Evolutionary conservation across 495 filamentous ascomycete genomes (phyloP).

Genomic region (Trichoderma asperelloides): DNA sequence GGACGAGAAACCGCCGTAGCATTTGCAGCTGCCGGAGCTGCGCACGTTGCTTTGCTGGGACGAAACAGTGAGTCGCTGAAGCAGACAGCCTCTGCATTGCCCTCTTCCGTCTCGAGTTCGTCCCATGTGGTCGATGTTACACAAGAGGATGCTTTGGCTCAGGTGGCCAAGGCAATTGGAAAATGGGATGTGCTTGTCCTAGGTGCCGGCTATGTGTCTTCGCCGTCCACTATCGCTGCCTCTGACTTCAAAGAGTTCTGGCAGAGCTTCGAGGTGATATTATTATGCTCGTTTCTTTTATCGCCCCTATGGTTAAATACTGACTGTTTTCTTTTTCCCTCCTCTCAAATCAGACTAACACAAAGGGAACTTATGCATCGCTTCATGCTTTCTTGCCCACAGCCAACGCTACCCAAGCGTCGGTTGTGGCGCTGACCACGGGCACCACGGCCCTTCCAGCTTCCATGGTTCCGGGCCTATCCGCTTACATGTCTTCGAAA

Average conservation of each 20-base stretch:
- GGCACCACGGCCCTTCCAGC: neutral
- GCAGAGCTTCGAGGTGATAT: neutral
- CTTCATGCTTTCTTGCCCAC: slow-evolving; percentile 1
- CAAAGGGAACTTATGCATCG: neutral
- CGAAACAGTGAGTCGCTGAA: neutral
- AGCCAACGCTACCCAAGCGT: neutral
- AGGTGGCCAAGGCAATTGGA: neutral
- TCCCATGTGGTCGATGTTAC: neutral
- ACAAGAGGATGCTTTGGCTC: neutral
- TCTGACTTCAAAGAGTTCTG: neutral
- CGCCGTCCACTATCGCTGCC: neutral
- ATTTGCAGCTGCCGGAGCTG: slow-evolving; percentile 26
- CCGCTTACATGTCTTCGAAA: slow-evolving; percentile 29
- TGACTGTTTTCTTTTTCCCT: neutral
- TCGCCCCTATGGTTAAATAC: neutral
- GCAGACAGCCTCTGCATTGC: neutral
- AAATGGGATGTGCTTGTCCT: neutral
- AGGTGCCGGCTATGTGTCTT: neutral
- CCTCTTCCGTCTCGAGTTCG: neutral
- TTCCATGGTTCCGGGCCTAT: slow-evolving; percentile 19
- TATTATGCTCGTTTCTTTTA: neutral
- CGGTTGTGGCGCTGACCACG: neutral
- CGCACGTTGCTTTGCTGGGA: neutral
- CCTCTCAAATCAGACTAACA: neutral
- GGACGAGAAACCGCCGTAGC: slow-evolving; percentile 20